phyloP scores from a whole-genome alignment of 108 stramenopile genomes.

The Bacterosira constricta region DNA sequence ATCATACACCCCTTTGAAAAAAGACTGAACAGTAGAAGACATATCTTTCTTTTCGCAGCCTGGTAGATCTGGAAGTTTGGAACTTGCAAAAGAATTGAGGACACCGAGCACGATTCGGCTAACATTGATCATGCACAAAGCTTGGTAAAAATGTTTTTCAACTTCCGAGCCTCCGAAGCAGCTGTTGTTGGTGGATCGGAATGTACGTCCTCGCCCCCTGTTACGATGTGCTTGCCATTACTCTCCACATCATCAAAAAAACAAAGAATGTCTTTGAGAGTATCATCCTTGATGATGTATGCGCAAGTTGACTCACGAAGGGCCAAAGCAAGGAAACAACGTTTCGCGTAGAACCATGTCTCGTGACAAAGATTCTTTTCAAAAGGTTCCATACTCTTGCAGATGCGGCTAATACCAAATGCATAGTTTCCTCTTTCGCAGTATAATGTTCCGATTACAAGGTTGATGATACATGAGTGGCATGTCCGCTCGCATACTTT shows the following conservation, averaged over 20 bases:
- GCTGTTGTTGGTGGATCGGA: constrained; percentile 2
- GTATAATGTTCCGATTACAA: constrained; percentile 91
- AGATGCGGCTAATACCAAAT: constrained; percentile 82
- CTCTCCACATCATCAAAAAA: constrained; percentile 60
- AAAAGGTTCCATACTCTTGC: constrained; percentile 84
- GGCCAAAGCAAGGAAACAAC: constrained; percentile 82
- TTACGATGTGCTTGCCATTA: constrained; percentile 22
- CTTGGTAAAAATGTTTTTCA: constrained; percentile 37
- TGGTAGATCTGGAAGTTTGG: too few species aligned
- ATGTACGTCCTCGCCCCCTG: neutral
- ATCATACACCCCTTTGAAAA: too few species aligned
- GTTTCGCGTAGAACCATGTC: constrained; percentile 89
- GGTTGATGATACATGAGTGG: constrained; percentile 89
- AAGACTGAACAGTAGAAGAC: too few species aligned
- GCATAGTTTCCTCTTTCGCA: constrained; percentile 90
- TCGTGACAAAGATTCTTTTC: constrained; percentile 81
- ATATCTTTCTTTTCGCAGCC: too few species aligned
- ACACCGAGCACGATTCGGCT: neutral
- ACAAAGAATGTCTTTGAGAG: constrained; percentile 66
- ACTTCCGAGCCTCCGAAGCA: constrained; percentile 26
- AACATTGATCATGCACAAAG: neutral
- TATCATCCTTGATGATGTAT: constrained; percentile 67
- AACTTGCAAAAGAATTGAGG: neutral
- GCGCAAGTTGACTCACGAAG: constrained; percentile 80
- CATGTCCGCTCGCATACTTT: constrained; percentile 6